phyloP scores from a whole-genome alignment of 1,139 yeast genomes.

The Lodderomyces pseudojiufengensis region DNA sequence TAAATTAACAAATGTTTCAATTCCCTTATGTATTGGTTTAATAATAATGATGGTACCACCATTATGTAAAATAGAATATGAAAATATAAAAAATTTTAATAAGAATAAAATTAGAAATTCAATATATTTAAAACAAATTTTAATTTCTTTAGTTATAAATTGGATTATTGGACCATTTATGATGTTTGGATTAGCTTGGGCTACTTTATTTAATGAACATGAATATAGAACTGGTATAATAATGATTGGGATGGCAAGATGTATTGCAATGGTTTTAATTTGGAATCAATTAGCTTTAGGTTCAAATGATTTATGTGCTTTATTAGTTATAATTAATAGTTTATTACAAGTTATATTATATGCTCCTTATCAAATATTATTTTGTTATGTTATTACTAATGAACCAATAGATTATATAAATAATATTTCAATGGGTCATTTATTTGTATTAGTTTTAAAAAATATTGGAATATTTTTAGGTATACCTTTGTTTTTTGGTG shows the following conservation, averaged over 20 bases:
- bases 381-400: conserved; percentile 38
- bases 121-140: conserved; percentile 29
- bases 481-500: conserved; percentile 48
- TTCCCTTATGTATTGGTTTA: conserved; percentile 52
- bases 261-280: conserved; percentile 63
- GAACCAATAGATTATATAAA: conserved; percentile 12
- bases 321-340: conserved; percentile 51
- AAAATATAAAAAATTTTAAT: conserved; percentile 20
- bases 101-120: conserved; percentile 9
- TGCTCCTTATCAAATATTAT: conserved; percentile 52
- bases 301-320: conserved; percentile 49
- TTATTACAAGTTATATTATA: conserved; percentile 50
- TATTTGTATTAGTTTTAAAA: conserved; percentile 35
- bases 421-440: conserved; percentile 25
- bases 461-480: conserved; percentile 56
- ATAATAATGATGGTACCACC: conserved; percentile 61
- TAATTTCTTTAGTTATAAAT: conserved; percentile 43
- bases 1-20: conserved; percentile 26
- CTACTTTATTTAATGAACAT: conserved; percentile 43
- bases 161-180: conserved; percentile 58
- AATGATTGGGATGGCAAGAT: conserved; percentile 58
- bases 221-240: conserved; percentile 55
- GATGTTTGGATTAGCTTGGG: conserved; percentile 59
- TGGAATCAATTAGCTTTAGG: conserved; percentile 61
- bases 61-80: conserved; percentile 53